Conservation (phyloP, 2,329 filamentous ascomycete genomes). For the Pseudogymnoascus sp. region DNA sequence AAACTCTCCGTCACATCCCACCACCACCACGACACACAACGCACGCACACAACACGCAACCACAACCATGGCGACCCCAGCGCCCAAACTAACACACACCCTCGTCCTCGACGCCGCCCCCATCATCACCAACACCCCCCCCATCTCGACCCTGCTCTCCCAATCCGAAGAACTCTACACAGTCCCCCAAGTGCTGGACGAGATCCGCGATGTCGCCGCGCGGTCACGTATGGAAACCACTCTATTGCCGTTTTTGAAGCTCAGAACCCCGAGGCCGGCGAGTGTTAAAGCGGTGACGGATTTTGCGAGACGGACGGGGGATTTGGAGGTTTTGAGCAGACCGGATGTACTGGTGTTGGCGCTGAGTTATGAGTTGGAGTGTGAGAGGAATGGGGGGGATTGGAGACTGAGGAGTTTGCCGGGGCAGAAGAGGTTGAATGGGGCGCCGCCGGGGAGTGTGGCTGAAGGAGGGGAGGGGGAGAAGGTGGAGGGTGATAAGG, state of each 20-base stretch:
- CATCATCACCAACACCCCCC: slow-evolving; percentile 85
- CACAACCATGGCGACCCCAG: slow-evolving; percentile 23
- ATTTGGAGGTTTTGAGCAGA: slow-evolving; percentile 76
- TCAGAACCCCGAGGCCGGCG: slow-evolving; percentile 64
- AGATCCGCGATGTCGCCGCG: slow-evolving; percentile 80
- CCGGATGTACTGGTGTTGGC: slow-evolving; percentile 87
- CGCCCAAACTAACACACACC: slow-evolving; percentile 63
- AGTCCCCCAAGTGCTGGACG: slow-evolving; percentile 74
- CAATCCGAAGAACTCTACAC: slow-evolving; percentile 73
- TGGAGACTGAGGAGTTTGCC: slow-evolving; percentile 75
- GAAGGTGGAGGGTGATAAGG: slow-evolving; percentile 2
- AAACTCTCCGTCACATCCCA: background rate
- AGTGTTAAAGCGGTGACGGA: slow-evolving; percentile 74
- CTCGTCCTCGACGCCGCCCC: slow-evolving; percentile 87
- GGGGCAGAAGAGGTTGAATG: slow-evolving; percentile 70
- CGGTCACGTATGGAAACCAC: slow-evolving; percentile 74
- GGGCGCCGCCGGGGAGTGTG: slow-evolving; percentile 39
- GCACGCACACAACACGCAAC: background rate
- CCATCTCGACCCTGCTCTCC: slow-evolving; percentile 70
- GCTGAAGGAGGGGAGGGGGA: slow-evolving; percentile 27
- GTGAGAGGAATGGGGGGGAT: slow-evolving; percentile 81
- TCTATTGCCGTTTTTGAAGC: slow-evolving; percentile 73
- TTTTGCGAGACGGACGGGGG: slow-evolving; percentile 84
- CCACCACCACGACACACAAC: no score
- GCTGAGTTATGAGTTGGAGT: slow-evolving; percentile 88